Percentiles rank a stretch among this genome's conserved stretches.
These are phyloP conservation scores for Dovyalis caffra DNA, from an alignment of 345 rosid species.

Conservation along the genomic window DNA sequence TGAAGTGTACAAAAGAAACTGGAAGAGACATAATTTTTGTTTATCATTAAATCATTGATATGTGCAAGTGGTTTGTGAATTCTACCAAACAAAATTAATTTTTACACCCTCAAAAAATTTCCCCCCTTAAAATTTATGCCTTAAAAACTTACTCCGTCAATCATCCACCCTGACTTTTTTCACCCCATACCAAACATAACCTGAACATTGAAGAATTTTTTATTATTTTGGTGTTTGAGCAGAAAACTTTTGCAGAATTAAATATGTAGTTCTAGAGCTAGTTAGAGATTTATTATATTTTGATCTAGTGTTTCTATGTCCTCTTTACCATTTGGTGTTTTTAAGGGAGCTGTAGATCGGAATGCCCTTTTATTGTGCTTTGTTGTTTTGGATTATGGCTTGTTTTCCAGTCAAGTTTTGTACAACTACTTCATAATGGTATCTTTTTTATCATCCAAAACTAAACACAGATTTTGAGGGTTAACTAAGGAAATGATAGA, in stretches of 20 bases:
- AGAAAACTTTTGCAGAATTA: neutral
- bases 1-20: neutral
- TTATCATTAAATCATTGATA: neutral
- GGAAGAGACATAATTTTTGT: neutral
- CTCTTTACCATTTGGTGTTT: neutral
- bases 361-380: neutral
- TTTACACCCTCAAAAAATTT: neutral
- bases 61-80: neutral
- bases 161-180: neutral
- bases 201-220: neutral
- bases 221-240: neutral
- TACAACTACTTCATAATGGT: neutral
- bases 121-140: neutral
- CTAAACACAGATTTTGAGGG: neutral
- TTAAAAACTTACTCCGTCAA: neutral
- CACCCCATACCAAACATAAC: neutral
- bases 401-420: neutral
- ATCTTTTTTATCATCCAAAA: neutral
- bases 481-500: neutral
- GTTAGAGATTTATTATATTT: neutral
- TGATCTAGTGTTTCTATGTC: neutral
- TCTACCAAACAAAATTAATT: neutral
- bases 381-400: neutral
- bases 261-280: neutral
- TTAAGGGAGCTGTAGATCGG: neutral